Percentiles rank a stretch among this genome's conserved stretches.
These are phyloP conservation scores for Microsporum ferrugineum DNA, from an alignment of 2,329 filamentous ascomycete species.

Conservation along the genomic window DNA sequence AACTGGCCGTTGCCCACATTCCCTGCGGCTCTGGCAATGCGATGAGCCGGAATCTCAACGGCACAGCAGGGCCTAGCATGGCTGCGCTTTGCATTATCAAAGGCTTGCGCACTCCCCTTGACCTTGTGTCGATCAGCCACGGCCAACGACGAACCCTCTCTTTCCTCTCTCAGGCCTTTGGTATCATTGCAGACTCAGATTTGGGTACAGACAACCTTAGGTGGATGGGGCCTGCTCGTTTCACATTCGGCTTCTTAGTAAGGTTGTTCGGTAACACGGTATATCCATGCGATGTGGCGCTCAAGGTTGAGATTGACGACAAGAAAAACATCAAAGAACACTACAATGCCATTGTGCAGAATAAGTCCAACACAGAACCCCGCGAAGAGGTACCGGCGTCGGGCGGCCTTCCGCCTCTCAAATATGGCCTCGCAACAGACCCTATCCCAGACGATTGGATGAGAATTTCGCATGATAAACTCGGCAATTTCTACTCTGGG, in stretches of 20 bases:
- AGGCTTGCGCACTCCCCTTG: slow-evolving; percentile 69
- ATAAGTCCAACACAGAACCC: slow-evolving; percentile 17
- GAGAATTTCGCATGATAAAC: slow-evolving; percentile 57
- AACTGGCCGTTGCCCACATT: slow-evolving; percentile 72
- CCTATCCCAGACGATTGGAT: slow-evolving; percentile 68
- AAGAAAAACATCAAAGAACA: slow-evolving; percentile 64
- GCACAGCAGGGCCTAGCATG: slow-evolving; percentile 60
- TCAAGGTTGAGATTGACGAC: slow-evolving; percentile 68
- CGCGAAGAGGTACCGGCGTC: slow-evolving; percentile 33
- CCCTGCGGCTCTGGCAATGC: slow-evolving; percentile 93
- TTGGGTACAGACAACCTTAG: slow-evolving; percentile 80
- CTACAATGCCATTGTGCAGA: slow-evolving; percentile 46
- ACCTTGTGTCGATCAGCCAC: slow-evolving; percentile 80
- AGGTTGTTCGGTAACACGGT: slow-evolving; percentile 63
- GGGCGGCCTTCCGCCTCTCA: slow-evolving; percentile 57
- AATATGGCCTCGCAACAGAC: slow-evolving; percentile 70
- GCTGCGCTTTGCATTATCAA: slow-evolving; percentile 81
- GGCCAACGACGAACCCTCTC: slow-evolving; percentile 62
- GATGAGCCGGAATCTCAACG: slow-evolving; percentile 80
- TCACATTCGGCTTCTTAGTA: slow-evolving; percentile 72
- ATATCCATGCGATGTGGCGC: slow-evolving; percentile 80
- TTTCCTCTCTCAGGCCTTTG: slow-evolving; percentile 81
- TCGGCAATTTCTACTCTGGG: slow-evolving; percentile 88
- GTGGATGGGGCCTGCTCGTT: slow-evolving; percentile 82
- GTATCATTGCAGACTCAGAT: slow-evolving; percentile 82